These are phyloP conservation scores for Thuja plicata DNA, from an alignment of 83 land plant genomes.

Conservation along the genomic window DNA sequence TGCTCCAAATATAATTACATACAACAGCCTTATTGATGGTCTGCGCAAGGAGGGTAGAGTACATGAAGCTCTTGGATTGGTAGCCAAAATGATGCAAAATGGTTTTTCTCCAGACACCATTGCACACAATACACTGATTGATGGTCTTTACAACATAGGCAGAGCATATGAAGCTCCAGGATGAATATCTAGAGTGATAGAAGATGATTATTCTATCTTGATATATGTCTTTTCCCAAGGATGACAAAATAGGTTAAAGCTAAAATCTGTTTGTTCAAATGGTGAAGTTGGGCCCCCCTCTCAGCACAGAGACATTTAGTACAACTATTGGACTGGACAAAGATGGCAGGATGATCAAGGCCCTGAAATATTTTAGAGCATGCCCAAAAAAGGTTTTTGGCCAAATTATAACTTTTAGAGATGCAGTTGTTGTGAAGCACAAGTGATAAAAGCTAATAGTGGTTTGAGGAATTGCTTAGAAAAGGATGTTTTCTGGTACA, in stretches of 20 bases:
- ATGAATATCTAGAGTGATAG: not conserved
- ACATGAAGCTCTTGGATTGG: slow-evolving; percentile 33
- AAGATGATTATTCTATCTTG: not conserved
- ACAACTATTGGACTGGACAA: slow-evolving; percentile 51
- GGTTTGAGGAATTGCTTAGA: slow-evolving; percentile 44
- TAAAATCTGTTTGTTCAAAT: slow-evolving; percentile 19
- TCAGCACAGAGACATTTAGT: slow-evolving; percentile 35
- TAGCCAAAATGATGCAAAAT: slow-evolving; percentile 11
- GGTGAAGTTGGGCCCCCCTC: slow-evolving; percentile 36
- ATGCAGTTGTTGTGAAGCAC: slow-evolving; percentile 26
- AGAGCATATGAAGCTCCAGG: not conserved
- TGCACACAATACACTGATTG: slow-evolving; percentile 42
- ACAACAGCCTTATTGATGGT: slow-evolving; percentile 46
- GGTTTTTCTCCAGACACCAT: slow-evolving; percentile 31
- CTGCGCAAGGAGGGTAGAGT: slow-evolving; percentile 39
- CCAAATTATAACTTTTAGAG: slow-evolving; percentile 54
- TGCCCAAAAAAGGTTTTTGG: slow-evolving; percentile 33
- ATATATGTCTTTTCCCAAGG: slow-evolving; percentile 29
- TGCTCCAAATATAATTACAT: slow-evolving; percentile 27
- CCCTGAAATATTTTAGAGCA: slow-evolving; percentile 25
- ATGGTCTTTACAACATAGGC: slow-evolving; percentile 50
- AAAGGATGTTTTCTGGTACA: slow-evolving; percentile 29
- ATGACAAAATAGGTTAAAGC: slow-evolving; percentile 43
- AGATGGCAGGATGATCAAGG: slow-evolving; percentile 36
- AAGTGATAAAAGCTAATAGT: slow-evolving; percentile 26